These are phyloP conservation scores for Trichomonascaceae sp. DNA, from an alignment of 1,139 yeast genomes.

Conservation along the genomic window DNA sequence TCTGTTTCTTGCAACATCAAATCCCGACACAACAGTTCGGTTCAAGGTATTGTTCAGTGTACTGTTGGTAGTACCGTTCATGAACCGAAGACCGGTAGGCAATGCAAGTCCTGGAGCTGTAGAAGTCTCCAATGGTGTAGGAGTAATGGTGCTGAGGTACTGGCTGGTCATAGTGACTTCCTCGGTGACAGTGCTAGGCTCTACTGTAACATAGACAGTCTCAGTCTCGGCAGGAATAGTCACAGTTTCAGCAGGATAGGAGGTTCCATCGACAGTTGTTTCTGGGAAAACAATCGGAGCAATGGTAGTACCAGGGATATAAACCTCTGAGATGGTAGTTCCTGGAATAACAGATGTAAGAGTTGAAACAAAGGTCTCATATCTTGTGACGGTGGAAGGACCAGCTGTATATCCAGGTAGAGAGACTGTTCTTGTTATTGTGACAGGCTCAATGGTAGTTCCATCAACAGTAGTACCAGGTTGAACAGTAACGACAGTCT, in stretches of 20 bases:
- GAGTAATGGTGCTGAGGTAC: slow-evolving; percentile 5
- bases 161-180: not conserved
- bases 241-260: slow-evolving; percentile 10
- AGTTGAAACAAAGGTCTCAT: not conserved
- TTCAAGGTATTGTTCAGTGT: not conserved
- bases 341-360: slow-evolving; percentile 12
- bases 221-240: slow-evolving; percentile 11
- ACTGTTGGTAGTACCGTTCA: not conserved
- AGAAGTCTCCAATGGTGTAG: slow-evolving; percentile 10
- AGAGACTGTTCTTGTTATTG: slow-evolving; percentile 4
- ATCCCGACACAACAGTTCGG: not conserved
- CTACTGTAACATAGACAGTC: slow-evolving; percentile 5
- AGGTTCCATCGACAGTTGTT: slow-evolving; percentile 16
- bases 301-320: slow-evolving; percentile 16
- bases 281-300: slow-evolving; percentile 13
- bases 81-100: not conserved
- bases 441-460: slow-evolving; percentile 11
- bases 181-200: slow-evolving; percentile 8
- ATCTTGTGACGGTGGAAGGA: slow-evolving; percentile 13
- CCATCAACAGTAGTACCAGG: slow-evolving; percentile 19
- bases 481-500: slow-evolving; percentile 9
- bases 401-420: slow-evolving; percentile 8
- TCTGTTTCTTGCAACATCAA: not conserved
- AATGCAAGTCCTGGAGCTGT: slow-evolving; percentile 4
- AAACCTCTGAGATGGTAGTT: slow-evolving; percentile 17